Conservation (phyloP, 192 early-diverging fungal genomes). For the Coemansia interrupta region DNA sequence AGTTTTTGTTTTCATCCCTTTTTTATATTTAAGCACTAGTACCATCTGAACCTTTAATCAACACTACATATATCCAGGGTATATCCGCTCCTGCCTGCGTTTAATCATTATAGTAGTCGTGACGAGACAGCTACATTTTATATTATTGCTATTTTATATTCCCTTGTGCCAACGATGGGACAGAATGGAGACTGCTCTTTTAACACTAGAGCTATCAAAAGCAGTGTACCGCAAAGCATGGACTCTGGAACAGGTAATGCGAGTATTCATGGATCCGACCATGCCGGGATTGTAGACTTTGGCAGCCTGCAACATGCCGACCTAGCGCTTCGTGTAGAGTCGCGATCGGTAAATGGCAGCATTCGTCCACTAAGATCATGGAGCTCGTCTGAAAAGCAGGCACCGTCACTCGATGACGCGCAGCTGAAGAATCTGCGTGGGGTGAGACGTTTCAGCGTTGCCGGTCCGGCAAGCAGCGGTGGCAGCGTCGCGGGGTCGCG, state of each 20-base stretch:
- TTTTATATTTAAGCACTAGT: neutral
- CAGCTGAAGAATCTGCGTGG: conserved; percentile 7
- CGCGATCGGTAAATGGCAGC: neutral
- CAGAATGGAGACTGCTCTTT: no score
- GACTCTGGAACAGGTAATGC: neutral
- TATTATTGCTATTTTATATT: no score
- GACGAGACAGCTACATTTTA: no score
- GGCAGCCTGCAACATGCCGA: neutral
- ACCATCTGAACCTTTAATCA: no score
- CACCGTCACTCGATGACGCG: conserved; percentile 17
- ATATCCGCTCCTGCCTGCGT: no score
- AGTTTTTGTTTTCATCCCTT: neutral
- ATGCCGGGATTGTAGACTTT: conserved; percentile 4
- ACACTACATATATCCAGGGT: no score
- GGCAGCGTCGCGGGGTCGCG: conserved; percentile 23
- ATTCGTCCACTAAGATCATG: conserved; percentile 42
- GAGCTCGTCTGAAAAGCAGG: conserved; percentile 48
- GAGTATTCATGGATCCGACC: conserved; percentile 1
- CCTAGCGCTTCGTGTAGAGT: neutral
- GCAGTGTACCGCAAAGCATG: no score
- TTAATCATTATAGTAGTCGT: no score
- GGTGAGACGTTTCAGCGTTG: conserved; percentile 35
- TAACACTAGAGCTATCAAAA: no score
- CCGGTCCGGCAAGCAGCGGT: conserved; percentile 27
- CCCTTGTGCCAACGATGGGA: no score